A percentile compares a stretch with the other conserved stretches of the same genome.
Conservation (phyloP, 2,329 filamentous ascomycete genomes). For the Sclerotinia minor region DNA sequence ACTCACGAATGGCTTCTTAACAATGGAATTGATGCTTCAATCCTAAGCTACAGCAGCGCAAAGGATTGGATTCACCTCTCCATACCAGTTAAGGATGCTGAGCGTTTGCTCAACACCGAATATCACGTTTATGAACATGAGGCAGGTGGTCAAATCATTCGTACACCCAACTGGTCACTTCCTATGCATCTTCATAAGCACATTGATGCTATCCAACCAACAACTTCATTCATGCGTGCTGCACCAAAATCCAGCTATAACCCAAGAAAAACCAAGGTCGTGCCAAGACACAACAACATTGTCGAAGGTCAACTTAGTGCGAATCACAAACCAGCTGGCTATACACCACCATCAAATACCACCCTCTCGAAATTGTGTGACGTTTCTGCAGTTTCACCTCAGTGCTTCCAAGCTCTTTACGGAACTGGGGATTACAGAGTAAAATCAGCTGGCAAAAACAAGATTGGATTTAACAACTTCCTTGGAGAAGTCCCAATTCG, state of each 20-base stretch:
- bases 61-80: constrained; percentile 59
- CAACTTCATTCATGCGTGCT: constrained; percentile 56
- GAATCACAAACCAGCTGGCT: constrained; percentile 30
- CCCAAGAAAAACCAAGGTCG: neutral
- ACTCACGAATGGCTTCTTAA: constrained; percentile 58
- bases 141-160: constrained; percentile 53
- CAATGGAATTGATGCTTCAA: constrained; percentile 50
- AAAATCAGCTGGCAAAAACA: constrained; percentile 30
- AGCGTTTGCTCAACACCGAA: constrained; percentile 54
- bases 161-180: constrained; percentile 58
- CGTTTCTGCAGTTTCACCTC: constrained; percentile 29
- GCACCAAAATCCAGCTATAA: constrained; percentile 20
- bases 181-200: constrained; percentile 57
- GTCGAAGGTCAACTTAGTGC: constrained; percentile 16
- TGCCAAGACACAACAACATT: constrained; percentile 20
- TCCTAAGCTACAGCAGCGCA: constrained; percentile 50
- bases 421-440: constrained; percentile 29
- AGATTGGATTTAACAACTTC: constrained; percentile 36
- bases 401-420: constrained; percentile 34
- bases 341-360: constrained; percentile 38
- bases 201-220: constrained; percentile 61
- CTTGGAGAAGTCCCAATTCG: constrained; percentile 32
- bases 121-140: constrained; percentile 55
- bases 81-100: constrained; percentile 52
- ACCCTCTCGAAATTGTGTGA: constrained; percentile 64